These are phyloP conservation scores for Bertia moriformis DNA, from an alignment of 2,329 filamentous ascomycete species.

Conservation along the genomic window DNA sequence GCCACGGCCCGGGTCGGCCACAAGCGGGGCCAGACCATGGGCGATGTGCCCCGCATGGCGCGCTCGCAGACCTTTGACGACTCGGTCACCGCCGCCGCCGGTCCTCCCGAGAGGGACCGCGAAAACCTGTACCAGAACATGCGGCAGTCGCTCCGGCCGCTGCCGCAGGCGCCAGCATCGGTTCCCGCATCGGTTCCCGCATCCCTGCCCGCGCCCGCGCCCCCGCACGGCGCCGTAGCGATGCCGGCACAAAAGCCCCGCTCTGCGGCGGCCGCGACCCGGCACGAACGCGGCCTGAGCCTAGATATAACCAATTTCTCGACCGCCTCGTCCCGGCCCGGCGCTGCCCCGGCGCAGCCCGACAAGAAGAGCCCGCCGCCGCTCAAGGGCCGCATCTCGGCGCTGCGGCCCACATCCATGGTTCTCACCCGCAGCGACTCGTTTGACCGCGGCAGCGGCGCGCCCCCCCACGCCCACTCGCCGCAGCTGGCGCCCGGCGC, in stretches of 20 bases:
- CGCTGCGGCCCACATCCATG: conserved; percentile 42
- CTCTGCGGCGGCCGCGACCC: too few relatives aligned
- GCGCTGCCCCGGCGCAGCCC: conserved; percentile 2
- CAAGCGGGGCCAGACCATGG: conserved; percentile 62
- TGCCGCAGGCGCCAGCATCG: conserved; percentile 48
- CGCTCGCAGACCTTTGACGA: conserved; percentile 29
- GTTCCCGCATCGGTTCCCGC: conserved; percentile 10
- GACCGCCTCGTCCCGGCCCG: conserved; percentile 2
- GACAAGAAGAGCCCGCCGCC: too few relatives aligned
- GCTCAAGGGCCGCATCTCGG: conserved; percentile 7
- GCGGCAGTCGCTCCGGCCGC: conserved; percentile 63
- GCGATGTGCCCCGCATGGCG: conserved; percentile 47
- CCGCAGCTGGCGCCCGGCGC: conserved; percentile 14
- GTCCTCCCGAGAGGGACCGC: too few relatives aligned
- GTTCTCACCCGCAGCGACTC: conserved; percentile 35
- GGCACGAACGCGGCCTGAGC: conserved; percentile 47
- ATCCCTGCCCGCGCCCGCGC: too few relatives aligned
- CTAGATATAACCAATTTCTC: conserved; percentile 44
- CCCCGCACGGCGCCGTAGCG: conserved; percentile 8
- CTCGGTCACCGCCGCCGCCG: conserved; percentile 19
- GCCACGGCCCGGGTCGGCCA: conserved; percentile 42
- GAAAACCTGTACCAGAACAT: conserved; percentile 57
- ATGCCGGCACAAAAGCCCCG: conserved; percentile 19
- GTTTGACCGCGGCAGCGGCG: conserved; percentile 19
- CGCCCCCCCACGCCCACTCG: conserved; percentile 14